phyloP scores from a whole-genome alignment of 1,284 basidiomycete genomes.

The Apiotrichum sp. region DNA sequence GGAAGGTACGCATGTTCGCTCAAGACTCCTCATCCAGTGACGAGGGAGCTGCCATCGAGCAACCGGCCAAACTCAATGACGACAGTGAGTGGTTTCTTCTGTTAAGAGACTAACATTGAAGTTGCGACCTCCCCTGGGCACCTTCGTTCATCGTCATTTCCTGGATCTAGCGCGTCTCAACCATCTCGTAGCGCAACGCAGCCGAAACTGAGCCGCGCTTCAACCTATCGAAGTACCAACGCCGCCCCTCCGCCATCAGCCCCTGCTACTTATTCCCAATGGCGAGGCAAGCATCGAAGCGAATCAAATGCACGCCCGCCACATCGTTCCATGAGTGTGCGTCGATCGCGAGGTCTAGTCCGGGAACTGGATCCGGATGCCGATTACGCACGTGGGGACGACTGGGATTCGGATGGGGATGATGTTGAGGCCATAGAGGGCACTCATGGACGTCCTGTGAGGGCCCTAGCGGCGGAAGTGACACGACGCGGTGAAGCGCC shows the following conservation, averaged over 20 bases:
- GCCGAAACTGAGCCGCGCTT: constrained; percentile 15
- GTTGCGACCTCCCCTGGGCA: constrained; percentile 6
- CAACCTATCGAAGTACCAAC: constrained; percentile 7
- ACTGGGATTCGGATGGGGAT: constrained; percentile 21
- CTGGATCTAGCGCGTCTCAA: constrained; percentile 10
- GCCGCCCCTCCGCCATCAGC: constrained; percentile 2
- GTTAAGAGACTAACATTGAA: too few species aligned
- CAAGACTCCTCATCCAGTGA: constrained; percentile 11
- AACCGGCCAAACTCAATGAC: neutral
- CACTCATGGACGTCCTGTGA: too few species aligned
- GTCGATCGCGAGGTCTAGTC: constrained; percentile 1
- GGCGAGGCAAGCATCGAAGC: constrained; percentile 10
- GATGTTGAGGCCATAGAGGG: constrained; percentile 13
- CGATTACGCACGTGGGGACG: constrained; percentile 15
- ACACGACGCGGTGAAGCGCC: constrained; percentile 13
- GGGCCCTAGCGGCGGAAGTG: constrained; percentile 10
- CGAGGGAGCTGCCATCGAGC: neutral
- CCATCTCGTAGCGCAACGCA: neutral
- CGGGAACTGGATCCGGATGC: constrained; percentile 16
- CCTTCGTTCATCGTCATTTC: constrained; percentile 16
- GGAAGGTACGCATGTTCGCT: constrained; percentile 13
- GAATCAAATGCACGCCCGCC: neutral
- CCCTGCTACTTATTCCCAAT: constrained; percentile 9
- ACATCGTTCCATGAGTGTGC: constrained; percentile 2
- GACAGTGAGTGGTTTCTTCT: constrained; percentile 2